phyloP scores from a whole-genome alignment of 495 filamentous ascomycete species.

The Penicillium pulvis region DNA sequence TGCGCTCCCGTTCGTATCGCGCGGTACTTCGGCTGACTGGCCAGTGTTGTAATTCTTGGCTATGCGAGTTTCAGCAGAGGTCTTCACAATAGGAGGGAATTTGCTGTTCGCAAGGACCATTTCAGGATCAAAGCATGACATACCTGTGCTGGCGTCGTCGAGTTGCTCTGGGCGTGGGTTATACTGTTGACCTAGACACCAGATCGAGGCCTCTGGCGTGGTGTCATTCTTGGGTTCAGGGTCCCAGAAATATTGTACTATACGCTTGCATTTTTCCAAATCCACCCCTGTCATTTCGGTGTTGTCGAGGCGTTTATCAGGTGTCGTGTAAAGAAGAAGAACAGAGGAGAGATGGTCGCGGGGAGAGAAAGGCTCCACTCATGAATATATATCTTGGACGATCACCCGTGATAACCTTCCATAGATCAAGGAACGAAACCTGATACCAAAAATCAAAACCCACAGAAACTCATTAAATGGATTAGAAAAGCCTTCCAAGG shows the following conservation, averaged over 20 bases:
- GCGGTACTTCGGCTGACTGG: neutral
- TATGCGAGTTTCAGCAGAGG: constrained; percentile 2
- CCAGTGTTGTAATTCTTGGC: neutral
- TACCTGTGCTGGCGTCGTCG: constrained; percentile 25
- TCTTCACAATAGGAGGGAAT: neutral
- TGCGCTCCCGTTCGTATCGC: neutral
- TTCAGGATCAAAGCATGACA: neutral
- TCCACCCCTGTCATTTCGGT: constrained; percentile 60
- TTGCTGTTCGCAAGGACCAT: neutral
- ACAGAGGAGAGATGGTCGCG: neutral
- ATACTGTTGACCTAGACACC: constrained; percentile 86
- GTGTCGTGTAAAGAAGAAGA: neutral
- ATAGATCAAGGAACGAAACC: neutral
- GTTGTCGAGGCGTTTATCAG: neutral
- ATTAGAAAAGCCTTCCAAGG: too few species aligned
- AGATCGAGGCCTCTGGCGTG: constrained; percentile 67
- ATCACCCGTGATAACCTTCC: neutral
- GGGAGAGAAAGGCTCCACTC: neutral
- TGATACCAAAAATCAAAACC: too few species aligned
- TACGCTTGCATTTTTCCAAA: constrained; percentile 70
- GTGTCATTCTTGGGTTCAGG: constrained; percentile 87
- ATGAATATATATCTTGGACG: constrained; percentile 1
- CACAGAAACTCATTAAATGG: too few species aligned
- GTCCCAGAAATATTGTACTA: constrained; percentile 95
- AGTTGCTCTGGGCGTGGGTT: constrained; percentile 20